A percentile compares a stretch with the other conserved stretches of the same genome.
Evolutionary conservation across 176 grass and related monocot species (phyloP).

Genomic region (Typha latifolia): DNA sequence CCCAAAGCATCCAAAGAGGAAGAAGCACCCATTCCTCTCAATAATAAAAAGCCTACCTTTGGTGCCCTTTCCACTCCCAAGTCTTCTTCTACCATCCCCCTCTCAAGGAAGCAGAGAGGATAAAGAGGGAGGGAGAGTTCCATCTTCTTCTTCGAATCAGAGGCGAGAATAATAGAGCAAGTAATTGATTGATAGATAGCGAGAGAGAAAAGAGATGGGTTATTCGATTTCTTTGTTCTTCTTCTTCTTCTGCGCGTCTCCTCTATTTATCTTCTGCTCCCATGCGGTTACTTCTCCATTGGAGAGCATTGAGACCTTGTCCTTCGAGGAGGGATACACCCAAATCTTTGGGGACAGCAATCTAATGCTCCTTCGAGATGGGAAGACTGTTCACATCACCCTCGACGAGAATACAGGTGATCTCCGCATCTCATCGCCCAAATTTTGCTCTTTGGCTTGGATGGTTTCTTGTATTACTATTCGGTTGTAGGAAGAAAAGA

Average conservation of each 20-base stretch:
- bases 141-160: neutral
- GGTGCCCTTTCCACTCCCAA: neutral
- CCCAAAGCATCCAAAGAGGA: neutral
- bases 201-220: neutral
- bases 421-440: neutral
- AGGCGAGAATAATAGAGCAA: neutral
- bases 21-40: neutral
- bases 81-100: neutral
- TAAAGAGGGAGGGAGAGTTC: too few relatives aligned
- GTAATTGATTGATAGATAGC: neutral
- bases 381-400: conserved; percentile 16
- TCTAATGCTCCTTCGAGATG: conserved; percentile 13
- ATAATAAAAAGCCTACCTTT: neutral
- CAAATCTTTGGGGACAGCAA: conserved; percentile 29
- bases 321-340: conserved; percentile 26
- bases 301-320: neutral
- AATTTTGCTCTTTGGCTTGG: neutral
- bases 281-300: neutral
- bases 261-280: neutral
- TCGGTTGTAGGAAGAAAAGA: neutral
- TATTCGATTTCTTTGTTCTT: neutral
- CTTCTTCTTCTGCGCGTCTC: neutral
- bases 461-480: neutral
- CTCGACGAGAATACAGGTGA: conserved; percentile 24
- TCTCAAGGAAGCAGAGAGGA: neutral